Percentiles rank a stretch among this genome's conserved stretches.
These are phyloP conservation scores for Nidula microcarpa DNA, from an alignment of 768 basidiomycete genomes.

Conservation along the genomic window DNA sequence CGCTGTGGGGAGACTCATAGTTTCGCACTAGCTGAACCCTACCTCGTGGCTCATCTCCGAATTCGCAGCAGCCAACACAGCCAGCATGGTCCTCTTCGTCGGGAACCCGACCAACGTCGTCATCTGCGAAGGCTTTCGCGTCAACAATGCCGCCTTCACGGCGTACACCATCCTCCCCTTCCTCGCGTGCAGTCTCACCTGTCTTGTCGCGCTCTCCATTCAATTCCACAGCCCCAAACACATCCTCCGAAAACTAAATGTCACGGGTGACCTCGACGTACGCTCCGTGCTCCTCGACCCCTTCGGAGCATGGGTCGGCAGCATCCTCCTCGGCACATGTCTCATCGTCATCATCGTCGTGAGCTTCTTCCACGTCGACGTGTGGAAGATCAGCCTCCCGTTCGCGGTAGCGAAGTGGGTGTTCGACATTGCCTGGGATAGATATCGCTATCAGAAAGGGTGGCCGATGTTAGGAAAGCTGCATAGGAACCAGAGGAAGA, in stretches of 20 bases:
- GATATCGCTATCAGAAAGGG: constrained; percentile 29
- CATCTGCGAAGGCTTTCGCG: constrained; percentile 69
- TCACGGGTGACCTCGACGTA: constrained; percentile 29
- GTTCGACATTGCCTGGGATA: constrained; percentile 53
- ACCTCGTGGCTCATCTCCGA: constrained; percentile 61
- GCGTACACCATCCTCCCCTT: constrained; percentile 75
- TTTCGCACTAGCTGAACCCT: constrained; percentile 27
- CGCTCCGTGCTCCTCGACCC: constrained; percentile 62
- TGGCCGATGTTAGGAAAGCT: constrained; percentile 16
- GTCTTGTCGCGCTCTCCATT: constrained; percentile 41
- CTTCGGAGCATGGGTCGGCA: constrained; percentile 63
- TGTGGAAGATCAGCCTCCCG: constrained; percentile 75
- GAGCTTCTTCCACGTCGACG: constrained; percentile 62
- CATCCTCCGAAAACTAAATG: constrained; percentile 37
- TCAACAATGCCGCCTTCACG: constrained; percentile 67
- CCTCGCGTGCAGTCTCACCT: constrained; percentile 50
- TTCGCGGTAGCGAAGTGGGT: constrained; percentile 63
- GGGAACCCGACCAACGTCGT: constrained; percentile 88
- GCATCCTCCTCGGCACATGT: constrained; percentile 52
- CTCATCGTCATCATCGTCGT: constrained; percentile 64
- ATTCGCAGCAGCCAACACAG: constrained; percentile 69
- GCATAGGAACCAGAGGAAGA: constrained; percentile 7
- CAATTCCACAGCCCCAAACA: constrained; percentile 48
- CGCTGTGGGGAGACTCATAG: not conserved
- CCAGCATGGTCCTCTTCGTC: constrained; percentile 59